A percentile compares a stretch with the other conserved stretches of the same genome.
Evolutionary conservation across 1,284 basidiomycete species (phyloP).

Genomic region (Apiotrichum veenhuisii): DNA sequence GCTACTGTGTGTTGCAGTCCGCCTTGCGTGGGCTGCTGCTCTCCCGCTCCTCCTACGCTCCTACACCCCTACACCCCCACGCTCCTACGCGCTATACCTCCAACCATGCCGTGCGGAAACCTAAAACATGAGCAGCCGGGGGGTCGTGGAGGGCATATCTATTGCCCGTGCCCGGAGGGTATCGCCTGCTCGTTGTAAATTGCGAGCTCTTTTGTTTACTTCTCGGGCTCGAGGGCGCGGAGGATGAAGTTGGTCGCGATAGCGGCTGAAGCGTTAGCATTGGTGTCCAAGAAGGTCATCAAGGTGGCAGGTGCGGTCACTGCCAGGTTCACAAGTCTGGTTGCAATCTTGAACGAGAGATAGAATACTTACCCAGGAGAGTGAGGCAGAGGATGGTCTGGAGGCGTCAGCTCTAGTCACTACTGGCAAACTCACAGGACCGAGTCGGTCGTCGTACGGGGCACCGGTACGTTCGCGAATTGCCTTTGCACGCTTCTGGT

Average conservation of each 20-base stretch:
- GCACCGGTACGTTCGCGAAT: constrained; percentile 88
- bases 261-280: constrained; percentile 59
- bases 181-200: too few relatives aligned
- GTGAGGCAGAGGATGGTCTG: constrained; percentile 83
- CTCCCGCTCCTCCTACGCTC: too few relatives aligned
- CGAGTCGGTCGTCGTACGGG: constrained; percentile 94
- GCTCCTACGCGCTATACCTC: neutral
- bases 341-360: neutral
- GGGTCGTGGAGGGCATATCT: too few relatives aligned
- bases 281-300: neutral
- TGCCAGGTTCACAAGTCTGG: too few relatives aligned
- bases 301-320: neutral
- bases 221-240: constrained; percentile 39
- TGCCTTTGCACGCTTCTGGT: constrained; percentile 91
- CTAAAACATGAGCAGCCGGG: neutral
- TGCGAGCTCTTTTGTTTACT: too few relatives aligned
- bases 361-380: constrained; percentile 62
- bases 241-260: constrained; percentile 86
- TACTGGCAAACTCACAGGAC: constrained; percentile 59
- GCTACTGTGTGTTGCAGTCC: neutral
- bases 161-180: too few relatives aligned
- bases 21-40: too few relatives aligned
- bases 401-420: constrained; percentile 1
- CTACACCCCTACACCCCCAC: too few relatives aligned
- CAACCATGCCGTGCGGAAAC: neutral